Conservation (phyloP, 805 yeast genomes). For the Debaryomyces castellii region DNA sequence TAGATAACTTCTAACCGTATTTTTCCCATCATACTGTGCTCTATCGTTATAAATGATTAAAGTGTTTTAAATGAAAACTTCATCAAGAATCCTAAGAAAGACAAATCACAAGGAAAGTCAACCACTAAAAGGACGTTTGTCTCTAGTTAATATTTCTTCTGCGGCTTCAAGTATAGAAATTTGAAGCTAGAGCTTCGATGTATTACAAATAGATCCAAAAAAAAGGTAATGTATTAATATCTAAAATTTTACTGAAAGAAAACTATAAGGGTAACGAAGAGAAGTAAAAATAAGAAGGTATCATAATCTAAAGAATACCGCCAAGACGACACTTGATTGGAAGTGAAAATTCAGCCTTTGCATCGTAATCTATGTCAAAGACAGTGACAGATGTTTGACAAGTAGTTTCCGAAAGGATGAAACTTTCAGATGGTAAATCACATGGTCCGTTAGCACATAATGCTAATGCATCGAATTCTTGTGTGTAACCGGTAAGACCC, state of each 20-base stretch:
- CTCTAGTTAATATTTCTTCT: too few relatives aligned
- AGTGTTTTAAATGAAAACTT: too few relatives aligned
- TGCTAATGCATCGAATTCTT: constrained; percentile 15
- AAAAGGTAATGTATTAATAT: not conserved
- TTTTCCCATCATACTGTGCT: too few relatives aligned
- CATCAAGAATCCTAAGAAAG: too few relatives aligned
- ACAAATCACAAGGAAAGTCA: too few relatives aligned
- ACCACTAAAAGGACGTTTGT: too few relatives aligned
- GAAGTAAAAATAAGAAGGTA: not conserved
- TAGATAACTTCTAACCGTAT: too few relatives aligned
- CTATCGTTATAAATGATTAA: too few relatives aligned
- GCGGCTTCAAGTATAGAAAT: too few relatives aligned
- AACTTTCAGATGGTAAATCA: constrained; percentile 43
- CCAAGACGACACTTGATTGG: not conserved
- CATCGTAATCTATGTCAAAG: constrained; percentile 51
- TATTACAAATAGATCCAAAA: too few relatives aligned
- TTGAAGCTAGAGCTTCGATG: too few relatives aligned
- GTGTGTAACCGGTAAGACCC: constrained; percentile 14
- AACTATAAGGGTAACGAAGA: not conserved
- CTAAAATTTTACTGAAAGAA: not conserved
- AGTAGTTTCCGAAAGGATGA: constrained; percentile 23
- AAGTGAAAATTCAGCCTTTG: constrained; percentile 18
- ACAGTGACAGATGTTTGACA: constrained; percentile 47
- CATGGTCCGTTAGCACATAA: constrained; percentile 44
- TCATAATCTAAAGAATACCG: not conserved